phyloP scores from a whole-genome alignment of 192 early-diverging fungal species.

The Podila minutissima region DNA sequence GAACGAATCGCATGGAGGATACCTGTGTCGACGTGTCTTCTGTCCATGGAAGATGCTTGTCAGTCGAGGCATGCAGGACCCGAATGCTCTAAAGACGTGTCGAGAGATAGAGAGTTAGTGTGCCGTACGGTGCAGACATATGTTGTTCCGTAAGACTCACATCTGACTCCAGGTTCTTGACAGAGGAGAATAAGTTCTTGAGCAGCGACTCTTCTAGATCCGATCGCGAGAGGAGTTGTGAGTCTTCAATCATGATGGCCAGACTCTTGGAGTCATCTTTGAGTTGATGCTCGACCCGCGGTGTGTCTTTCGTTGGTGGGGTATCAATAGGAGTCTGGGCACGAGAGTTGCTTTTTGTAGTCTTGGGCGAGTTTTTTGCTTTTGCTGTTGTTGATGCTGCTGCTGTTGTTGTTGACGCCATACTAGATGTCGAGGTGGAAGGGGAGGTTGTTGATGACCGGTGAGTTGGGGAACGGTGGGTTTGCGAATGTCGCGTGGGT shows the following conservation, averaged over 20 bases:
- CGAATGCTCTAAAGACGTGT: conserved; percentile 18
- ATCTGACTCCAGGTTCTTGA: conserved; percentile 29
- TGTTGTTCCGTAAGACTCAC: background rate
- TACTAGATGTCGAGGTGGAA: background rate
- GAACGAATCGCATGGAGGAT: conserved; percentile 60
- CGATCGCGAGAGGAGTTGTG: conserved; percentile 30
- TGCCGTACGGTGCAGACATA: too few relatives aligned
- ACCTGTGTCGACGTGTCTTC: conserved; percentile 10
- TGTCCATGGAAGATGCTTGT: conserved; percentile 50
- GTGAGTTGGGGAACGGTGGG: background rate
- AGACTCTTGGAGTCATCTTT: conserved; percentile 39
- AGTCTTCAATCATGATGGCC: conserved; percentile 29
- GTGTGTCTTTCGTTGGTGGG: background rate
- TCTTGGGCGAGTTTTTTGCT: background rate
- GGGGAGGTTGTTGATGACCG: background rate
- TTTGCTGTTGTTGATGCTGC: background rate
- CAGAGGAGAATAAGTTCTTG: conserved; percentile 21
- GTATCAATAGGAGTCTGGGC: background rate
- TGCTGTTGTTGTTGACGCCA: background rate
- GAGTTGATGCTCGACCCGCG: background rate
- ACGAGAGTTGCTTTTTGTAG: background rate
- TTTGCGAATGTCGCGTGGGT: background rate
- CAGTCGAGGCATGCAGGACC: conserved; percentile 34
- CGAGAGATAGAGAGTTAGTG: too few relatives aligned
- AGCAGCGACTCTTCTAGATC: conserved; percentile 39